phyloP scores from a whole-genome alignment of 768 basidiomycete species.

The Cystobasidium ongulense region DNA sequence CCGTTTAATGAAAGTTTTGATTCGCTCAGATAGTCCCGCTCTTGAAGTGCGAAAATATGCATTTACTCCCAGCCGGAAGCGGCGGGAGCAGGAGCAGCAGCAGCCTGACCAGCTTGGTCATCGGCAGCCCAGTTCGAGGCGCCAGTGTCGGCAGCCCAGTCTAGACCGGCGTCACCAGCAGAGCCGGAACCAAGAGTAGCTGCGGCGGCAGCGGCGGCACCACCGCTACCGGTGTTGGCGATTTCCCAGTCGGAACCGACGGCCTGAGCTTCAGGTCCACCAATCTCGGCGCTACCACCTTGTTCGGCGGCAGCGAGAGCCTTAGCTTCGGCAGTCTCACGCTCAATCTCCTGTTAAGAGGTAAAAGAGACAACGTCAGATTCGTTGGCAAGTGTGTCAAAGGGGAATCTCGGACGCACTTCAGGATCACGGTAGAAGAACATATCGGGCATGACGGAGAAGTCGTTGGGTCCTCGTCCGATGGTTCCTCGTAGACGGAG shows the following conservation, averaged over 20 bases:
- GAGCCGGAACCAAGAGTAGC: conserved; percentile 19
- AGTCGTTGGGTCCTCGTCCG: conserved; percentile 80
- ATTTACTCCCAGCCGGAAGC: conserved; percentile 29
- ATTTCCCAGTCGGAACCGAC: conserved; percentile 49
- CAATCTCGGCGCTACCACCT: conserved; percentile 53
- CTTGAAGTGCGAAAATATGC: not conserved
- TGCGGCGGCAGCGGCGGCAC: conserved; percentile 19
- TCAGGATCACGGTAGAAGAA: conserved; percentile 37
- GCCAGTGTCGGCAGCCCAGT: conserved; percentile 33
- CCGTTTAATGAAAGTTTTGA: not conserved
- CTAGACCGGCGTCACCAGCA: conserved; percentile 29
- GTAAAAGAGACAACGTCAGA: conserved; percentile 68
- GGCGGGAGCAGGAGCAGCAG: conserved; percentile 12
- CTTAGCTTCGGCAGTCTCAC: conserved; percentile 63
- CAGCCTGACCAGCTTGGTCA: conserved; percentile 17
- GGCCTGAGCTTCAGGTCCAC: conserved; percentile 48
- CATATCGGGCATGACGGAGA: conserved; percentile 76
- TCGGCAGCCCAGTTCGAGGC: conserved; percentile 31
- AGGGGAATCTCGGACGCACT: not conserved
- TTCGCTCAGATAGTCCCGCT: not conserved
- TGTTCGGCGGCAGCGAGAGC: conserved; percentile 82
- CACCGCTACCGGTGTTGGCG: conserved; percentile 31
- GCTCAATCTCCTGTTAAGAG: conserved; percentile 97
- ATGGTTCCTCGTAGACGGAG: conserved; percentile 90
- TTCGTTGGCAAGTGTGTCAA: not conserved